Evolutionary conservation across 257 asterid species (phyloP).

Genomic region (Plantago ovata): DNA sequence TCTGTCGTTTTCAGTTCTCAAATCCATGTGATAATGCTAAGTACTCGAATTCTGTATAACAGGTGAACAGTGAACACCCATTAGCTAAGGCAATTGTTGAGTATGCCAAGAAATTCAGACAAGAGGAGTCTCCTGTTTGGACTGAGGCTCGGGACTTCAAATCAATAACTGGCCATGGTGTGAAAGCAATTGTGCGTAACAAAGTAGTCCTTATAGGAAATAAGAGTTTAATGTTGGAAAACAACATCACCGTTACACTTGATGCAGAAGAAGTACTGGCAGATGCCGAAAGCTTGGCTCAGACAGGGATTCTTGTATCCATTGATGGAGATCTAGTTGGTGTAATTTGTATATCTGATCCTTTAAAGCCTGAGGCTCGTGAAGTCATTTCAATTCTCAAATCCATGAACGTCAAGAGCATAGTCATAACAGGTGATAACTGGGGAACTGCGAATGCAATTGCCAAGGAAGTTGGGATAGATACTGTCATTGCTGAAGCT

Average conservation of each 20-base stretch:
- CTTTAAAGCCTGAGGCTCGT: slow-evolving; percentile 67
- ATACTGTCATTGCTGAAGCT: slow-evolving; percentile 62
- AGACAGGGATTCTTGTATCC: slow-evolving; percentile 69
- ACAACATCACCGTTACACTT: slow-evolving; percentile 36
- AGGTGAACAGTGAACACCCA: slow-evolving; percentile 92
- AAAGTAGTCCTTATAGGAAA: slow-evolving; percentile 76
- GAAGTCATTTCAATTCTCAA: slow-evolving; percentile 60
- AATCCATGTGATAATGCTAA: not conserved
- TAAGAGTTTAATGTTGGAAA: slow-evolving; percentile 53
- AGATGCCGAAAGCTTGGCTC: slow-evolving; percentile 60
- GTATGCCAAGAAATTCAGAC: slow-evolving; percentile 45
- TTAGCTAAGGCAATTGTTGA: slow-evolving; percentile 72
- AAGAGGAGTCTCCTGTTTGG: slow-evolving; percentile 43
- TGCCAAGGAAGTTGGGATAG: slow-evolving; percentile 72
- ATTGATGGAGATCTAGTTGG: slow-evolving; percentile 57
- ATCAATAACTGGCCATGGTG: slow-evolving; percentile 82
- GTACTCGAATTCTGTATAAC: not conserved
- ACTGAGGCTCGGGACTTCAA: slow-evolving; percentile 55
- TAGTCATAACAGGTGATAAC: slow-evolving; percentile 77
- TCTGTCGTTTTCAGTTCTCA: no score
- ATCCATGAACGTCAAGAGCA: slow-evolving; percentile 54
- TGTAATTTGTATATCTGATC: slow-evolving; percentile 63
- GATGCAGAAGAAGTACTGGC: slow-evolving; percentile 61
- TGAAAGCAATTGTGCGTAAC: slow-evolving; percentile 61
- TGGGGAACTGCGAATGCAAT: slow-evolving; percentile 80